Evolutionary conservation across 208 protist species (phyloP).

Genomic region (Acanthamoeba sp.): DNA sequence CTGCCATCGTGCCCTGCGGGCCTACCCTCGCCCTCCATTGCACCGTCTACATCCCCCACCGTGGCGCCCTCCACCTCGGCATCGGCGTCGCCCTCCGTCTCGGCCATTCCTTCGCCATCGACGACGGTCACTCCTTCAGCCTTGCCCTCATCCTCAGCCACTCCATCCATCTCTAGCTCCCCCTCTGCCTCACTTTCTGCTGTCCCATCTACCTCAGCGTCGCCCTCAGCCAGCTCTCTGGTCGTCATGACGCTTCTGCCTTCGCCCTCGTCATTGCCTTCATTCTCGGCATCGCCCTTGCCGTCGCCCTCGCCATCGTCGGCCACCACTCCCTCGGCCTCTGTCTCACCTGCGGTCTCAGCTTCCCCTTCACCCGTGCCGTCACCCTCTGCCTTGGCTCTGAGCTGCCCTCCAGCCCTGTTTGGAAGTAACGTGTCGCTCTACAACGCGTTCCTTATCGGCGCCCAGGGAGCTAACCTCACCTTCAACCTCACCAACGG

Average conservation of each 20-base stretch:
- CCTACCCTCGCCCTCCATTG: not conserved
- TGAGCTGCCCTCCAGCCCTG: not conserved
- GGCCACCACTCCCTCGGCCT: too few species aligned
- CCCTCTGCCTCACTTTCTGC: not conserved
- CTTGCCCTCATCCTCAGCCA: not conserved
- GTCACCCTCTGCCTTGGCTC: not conserved
- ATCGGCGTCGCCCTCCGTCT: not conserved
- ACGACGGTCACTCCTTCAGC: not conserved
- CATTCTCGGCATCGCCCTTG: too few species aligned
- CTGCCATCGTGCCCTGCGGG: not conserved
- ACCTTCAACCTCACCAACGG: conserved; percentile 57
- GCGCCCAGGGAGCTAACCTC: not conserved
- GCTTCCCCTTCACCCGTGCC: not conserved
- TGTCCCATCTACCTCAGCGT: not conserved
- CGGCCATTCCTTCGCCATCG: not conserved
- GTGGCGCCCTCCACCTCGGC: not conserved
- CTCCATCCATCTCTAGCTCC: not conserved
- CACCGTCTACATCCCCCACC: not conserved
- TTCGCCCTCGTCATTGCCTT: too few species aligned
- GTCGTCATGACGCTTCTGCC: not conserved
- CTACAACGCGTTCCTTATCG: conserved; percentile 43
- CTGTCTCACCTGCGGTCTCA: too few species aligned
- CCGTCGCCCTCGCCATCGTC: too few species aligned
- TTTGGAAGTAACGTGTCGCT: not conserved
- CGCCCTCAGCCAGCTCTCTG: too few species aligned